A percentile compares a stretch with the other conserved stretches of the same genome.
Conservation (phyloP, 1,139 yeast species). For the Groenewaldozyma sp. region DNA sequence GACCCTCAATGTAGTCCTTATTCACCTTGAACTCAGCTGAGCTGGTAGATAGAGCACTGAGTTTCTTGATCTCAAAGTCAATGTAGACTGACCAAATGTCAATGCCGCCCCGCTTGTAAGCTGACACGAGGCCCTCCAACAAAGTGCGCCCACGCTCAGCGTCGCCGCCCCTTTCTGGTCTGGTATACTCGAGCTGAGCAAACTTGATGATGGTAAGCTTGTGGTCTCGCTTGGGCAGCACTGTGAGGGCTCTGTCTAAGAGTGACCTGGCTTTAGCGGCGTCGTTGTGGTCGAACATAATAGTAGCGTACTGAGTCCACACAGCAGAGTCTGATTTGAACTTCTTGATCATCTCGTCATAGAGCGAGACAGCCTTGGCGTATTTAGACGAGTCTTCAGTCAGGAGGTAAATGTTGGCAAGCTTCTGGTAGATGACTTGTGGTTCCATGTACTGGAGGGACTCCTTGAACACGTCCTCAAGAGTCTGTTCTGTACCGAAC, state of each 20-base stretch:
- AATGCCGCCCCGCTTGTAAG: conserved; percentile 73
- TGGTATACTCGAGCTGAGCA: conserved; percentile 77
- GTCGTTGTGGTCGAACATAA: conserved; percentile 45
- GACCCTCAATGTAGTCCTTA: conserved; percentile 56
- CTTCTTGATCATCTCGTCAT: conserved; percentile 63
- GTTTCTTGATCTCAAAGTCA: conserved; percentile 74
- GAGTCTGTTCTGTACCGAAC: conserved; percentile 77
- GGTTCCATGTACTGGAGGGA: conserved; percentile 91
- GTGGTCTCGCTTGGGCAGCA: conserved; percentile 60
- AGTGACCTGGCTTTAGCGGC: conserved; percentile 58
- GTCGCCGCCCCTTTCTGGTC: conserved; percentile 71
- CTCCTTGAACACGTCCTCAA: conserved; percentile 71
- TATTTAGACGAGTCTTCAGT: conserved; percentile 46
- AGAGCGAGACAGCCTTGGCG: conserved; percentile 61
- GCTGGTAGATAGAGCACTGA: too few relatives aligned
- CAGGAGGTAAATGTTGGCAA: conserved; percentile 57
- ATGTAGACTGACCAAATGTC: conserved; percentile 93
- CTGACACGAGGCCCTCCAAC: conserved; percentile 84
- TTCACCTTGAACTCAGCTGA: conserved; percentile 28
- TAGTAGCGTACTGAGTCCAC: conserved; percentile 76
- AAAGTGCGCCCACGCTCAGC: conserved; percentile 90
- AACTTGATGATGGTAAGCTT: conserved; percentile 77
- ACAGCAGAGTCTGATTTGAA: conserved; percentile 50
- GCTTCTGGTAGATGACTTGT: conserved; percentile 65
- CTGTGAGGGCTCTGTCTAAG: conserved; percentile 62